Evolutionary conservation across 441 rosid species (phyloP), one percentile per base, ranked within the genome.

Genomic region (Omphalea diandra): DNA sequence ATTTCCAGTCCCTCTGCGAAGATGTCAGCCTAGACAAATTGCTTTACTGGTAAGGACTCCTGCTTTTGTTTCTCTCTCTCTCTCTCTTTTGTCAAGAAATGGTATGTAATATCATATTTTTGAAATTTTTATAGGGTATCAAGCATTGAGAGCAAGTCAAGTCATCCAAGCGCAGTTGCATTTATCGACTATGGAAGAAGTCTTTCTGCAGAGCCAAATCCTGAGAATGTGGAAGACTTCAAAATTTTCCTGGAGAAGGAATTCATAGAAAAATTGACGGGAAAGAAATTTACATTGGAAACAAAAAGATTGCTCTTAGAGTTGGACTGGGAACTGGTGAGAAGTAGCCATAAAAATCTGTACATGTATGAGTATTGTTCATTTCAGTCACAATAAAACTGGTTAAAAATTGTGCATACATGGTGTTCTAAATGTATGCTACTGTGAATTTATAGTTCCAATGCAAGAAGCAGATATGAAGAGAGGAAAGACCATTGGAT

Each of bases 151-250:
- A 87, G 92, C 65, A 92, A 90, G 75, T 92, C 98, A 22, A 88
- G 96, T 68, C 99, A 95, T 84, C 99, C 98, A 31, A 84, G 90
- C 93, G 97, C 99, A 24, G 76, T 84, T 36, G 81, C 97, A 18
- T 78, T 95, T 62, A 84, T 90, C 29, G 89, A 82, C 27, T 82
- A 88, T 72, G 99, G 80, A 40, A 83, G 79, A 77, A 82, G 86
- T 1, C 68, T 67, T 46, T 87, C 90, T 10, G 43, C 89, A 8
- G 86, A 86, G 73, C 89, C 98, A 24, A 86, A 77, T 44, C 93
- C 98, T n/a, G 97, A 88, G 43, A 71, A 68, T 5, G 97, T 95
- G 0, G 79, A 77, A 55, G 82, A 90, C 2, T 95, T 75, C 84
- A 86, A 9, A 95, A 83, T 73, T 89, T 81, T 66, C 98, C 99